Evolutionary conservation across 2,329 filamentous ascomycete species (phyloP), one percentile per base, ranked within the genome.

Genomic region (Diplocarpon rosae): DNA sequence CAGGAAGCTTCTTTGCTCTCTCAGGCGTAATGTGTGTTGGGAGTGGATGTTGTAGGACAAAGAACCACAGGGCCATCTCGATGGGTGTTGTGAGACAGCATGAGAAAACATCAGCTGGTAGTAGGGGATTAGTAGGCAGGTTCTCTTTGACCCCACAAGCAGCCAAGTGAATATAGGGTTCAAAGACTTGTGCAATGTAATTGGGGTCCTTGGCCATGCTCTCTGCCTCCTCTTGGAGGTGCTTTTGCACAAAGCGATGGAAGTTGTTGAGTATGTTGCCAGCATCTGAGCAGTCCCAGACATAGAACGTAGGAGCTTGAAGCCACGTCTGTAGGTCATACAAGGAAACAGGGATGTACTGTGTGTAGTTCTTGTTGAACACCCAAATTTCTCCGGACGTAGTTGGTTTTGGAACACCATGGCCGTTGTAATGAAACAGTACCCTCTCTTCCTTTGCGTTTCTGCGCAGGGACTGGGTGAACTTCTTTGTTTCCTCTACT

Each of bases 321-420:
- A 98, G 77, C 92, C 92, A 98, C 47, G 85, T 83, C 64, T 96
- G 90, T 36, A 98, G 68, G 61, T 98, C 92, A 59, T 94, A 95
- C 8, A 98, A 69, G 1, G 90, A 95, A 35, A 98, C 85, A 0
- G 92, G 92, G 34, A 98, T 98, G 62, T 98, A 98, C 65, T 98
- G 92, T 0, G 92, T 98, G 62, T 95, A 98, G 55, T 87, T 96
- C 56, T 92, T 90, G 66, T 98, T 98, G 65, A 98, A 98, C 5
- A 96, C 93, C 92, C 92, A 98, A 15, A 98, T 94, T 64, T 98
- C 92, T 12, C 92, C 92, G 4, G 90, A 95, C 2, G 85, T 80
- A 0, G 92, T 98, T 2, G 92, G 92, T 59, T 95, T 87, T 1
- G 92, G 92, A 10, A 98, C 92, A 37, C 92, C 92, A 63, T 98